Conservation (phyloP, 371 early-diverging fungal genomes). For the Mortierella sp. region DNA sequence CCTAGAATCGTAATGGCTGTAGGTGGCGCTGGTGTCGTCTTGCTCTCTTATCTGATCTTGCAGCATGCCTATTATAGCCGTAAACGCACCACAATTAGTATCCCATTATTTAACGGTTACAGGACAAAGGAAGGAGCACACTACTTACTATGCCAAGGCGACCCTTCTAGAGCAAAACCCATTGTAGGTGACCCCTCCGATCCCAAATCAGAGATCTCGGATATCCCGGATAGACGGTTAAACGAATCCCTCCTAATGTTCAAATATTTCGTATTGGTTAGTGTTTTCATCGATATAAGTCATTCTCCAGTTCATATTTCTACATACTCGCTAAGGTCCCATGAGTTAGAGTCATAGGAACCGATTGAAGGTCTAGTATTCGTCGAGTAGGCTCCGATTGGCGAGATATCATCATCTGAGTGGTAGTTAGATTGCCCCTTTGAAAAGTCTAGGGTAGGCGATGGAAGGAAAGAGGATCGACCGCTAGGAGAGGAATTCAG, state of each 20-base stretch:
- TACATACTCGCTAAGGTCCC: slow-evolving; percentile 41
- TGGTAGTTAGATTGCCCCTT: slow-evolving; percentile 33
- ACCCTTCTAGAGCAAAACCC: slow-evolving; percentile 32
- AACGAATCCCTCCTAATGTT: slow-evolving; percentile 28
- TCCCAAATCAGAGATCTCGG: slow-evolving; percentile 30
- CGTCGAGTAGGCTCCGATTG: slow-evolving; percentile 21
- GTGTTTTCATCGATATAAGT: not conserved
- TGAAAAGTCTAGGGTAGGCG: slow-evolving; percentile 47
- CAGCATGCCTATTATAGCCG: slow-evolving; percentile 23
- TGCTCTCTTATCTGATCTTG: slow-evolving; percentile 46
- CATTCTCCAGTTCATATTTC: not conserved
- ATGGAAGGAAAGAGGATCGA: slow-evolving; percentile 26
- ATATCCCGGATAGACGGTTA: slow-evolving; percentile 19
- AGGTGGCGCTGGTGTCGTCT: slow-evolving; percentile 17
- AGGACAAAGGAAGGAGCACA: not conserved
- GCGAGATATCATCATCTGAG: slow-evolving; percentile 44
- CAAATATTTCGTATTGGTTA: not conserved
- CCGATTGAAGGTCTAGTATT: slow-evolving; percentile 37
- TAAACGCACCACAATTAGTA: not conserved
- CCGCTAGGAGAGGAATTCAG: slow-evolving; percentile 36
- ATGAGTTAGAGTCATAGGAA: slow-evolving; percentile 39
- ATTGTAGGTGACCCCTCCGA: slow-evolving; percentile 19
- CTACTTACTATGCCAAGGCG: slow-evolving; percentile 46
- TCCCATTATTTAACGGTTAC: not conserved
- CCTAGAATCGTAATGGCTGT: not conserved